Percentiles rank a stretch among this genome's conserved stretches.
phyloP scores from a whole-genome alignment of 1,284 basidiomycete species.

The Ceratobasidium sp. region DNA sequence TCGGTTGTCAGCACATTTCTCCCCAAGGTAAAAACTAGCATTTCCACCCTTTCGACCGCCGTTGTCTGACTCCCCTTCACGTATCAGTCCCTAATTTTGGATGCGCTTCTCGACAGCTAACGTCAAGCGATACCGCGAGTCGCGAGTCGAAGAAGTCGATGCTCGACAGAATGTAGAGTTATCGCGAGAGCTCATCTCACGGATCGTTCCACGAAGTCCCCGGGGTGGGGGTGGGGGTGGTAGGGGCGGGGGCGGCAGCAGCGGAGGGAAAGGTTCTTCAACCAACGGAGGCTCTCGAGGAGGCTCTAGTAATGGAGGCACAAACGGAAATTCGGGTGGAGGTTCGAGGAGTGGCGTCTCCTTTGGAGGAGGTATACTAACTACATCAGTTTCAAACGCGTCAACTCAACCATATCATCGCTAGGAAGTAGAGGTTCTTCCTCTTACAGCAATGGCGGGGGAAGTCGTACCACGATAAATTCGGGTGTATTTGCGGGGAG shows the following conservation, averaged over 20 bases:
- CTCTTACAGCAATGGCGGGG: constrained; percentile 32
- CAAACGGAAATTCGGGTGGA: neutral
- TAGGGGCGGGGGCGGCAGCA: neutral
- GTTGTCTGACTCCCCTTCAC: neutral
- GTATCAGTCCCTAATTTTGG: neutral
- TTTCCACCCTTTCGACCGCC: neutral
- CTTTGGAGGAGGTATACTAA: constrained; percentile 10
- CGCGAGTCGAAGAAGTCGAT: neutral
- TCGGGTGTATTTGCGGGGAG: constrained; percentile 39
- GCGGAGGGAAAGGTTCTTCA: neutral
- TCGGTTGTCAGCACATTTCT: no score
- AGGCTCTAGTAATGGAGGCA: neutral
- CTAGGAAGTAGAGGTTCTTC: constrained; percentile 17
- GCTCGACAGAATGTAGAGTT: constrained; percentile 4
- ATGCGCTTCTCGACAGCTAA: constrained; percentile 11
- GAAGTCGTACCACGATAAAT: constrained; percentile 10
- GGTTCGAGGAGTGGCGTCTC: constrained; percentile 18
- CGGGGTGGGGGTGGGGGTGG: constrained; percentile 23
- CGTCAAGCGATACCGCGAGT: neutral
- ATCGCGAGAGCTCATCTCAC: neutral
- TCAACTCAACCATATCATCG: neutral
- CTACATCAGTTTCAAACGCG: neutral
- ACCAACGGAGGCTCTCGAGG: neutral
- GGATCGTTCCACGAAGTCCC: neutral
- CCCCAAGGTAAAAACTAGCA: neutral